These are phyloP conservation scores for Orbilia javanica DNA, from an alignment of 2,329 filamentous ascomycete genomes.

Conservation along the genomic window DNA sequence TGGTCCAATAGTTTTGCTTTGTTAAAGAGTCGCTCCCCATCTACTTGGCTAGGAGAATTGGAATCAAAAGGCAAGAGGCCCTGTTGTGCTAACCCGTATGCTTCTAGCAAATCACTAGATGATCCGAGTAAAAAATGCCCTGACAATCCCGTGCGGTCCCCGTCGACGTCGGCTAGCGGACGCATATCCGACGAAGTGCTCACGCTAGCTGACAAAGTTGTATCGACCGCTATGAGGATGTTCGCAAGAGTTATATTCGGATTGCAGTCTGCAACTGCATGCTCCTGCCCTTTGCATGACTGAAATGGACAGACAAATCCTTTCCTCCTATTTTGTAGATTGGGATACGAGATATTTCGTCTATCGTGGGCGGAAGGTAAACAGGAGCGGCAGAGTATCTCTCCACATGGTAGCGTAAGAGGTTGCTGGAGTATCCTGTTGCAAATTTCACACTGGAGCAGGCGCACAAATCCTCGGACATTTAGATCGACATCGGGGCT, in stretches of 20 bases:
- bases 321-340: slow-evolving; percentile 74
- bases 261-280: slow-evolving; percentile 81
- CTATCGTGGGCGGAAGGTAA: slow-evolving; percentile 76
- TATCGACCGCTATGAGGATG: slow-evolving; percentile 73
- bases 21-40: slow-evolving; percentile 63
- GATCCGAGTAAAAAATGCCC: slow-evolving; percentile 28
- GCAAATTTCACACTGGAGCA: slow-evolving; percentile 83
- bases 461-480: slow-evolving; percentile 75
- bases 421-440: slow-evolving; percentile 76
- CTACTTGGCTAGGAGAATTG: slow-evolving; percentile 64
- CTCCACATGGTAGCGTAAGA: slow-evolving; percentile 83
- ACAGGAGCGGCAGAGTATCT: slow-evolving; percentile 80
- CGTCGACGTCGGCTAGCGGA: too few relatives aligned
- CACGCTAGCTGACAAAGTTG: slow-evolving; percentile 68
- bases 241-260: slow-evolving; percentile 82
- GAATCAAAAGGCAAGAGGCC: slow-evolving; percentile 59
- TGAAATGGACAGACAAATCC: slow-evolving; percentile 81
- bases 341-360: slow-evolving; percentile 81
- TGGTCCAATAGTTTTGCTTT: background rate
- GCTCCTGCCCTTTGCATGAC: slow-evolving; percentile 74
- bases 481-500: slow-evolving; percentile 69
- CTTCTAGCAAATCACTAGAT: slow-evolving; percentile 71
- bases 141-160: background rate
- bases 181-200: background rate
- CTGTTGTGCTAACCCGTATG: slow-evolving; percentile 73